Evolutionary conservation across 2,329 filamentous ascomycete species (phyloP).

Genomic region (Fusarium cyanostomum): DNA sequence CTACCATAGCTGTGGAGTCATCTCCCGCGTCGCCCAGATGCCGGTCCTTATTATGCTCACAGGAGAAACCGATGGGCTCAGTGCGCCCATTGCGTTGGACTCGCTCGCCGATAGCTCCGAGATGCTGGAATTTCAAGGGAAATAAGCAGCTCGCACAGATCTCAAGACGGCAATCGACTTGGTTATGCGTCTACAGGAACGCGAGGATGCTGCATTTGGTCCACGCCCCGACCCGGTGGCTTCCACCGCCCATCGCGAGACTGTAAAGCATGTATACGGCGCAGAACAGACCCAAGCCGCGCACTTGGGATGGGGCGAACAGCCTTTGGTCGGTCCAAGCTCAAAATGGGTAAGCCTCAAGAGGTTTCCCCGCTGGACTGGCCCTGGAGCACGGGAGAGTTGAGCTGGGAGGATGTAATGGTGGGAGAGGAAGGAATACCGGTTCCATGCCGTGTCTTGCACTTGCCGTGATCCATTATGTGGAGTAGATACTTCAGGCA

Average conservation of each 20-base stretch:
- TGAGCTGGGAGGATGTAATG: too few species aligned
- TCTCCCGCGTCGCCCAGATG: background rate
- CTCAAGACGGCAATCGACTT: constrained; percentile 1
- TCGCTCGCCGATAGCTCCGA: background rate
- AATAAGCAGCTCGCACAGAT: background rate
- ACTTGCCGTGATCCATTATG: too few species aligned
- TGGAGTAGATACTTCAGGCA: too few species aligned
- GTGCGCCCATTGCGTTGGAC: constrained; percentile 7
- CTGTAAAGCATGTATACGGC: background rate
- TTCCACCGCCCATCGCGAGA: background rate
- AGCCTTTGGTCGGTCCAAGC: background rate
- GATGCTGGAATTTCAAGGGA: background rate
- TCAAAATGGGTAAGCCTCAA: background rate
- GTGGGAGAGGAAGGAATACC: too few species aligned
- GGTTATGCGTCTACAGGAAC: background rate
- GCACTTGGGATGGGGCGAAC: background rate
- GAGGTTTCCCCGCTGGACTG: background rate
- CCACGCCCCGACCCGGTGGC: background rate
- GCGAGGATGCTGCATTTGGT: background rate
- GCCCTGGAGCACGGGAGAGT: background rate
- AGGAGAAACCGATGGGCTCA: constrained; percentile 3
- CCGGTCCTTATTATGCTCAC: constrained; percentile 10
- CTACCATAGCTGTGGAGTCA: background rate
- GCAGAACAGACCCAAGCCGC: too few species aligned
- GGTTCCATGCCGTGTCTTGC: too few species aligned